Percentiles rank a stretch among this genome's conserved stretches.
Conservation (phyloP, 768 basidiomycete genomes). For the Suillus subalutaceus region DNA sequence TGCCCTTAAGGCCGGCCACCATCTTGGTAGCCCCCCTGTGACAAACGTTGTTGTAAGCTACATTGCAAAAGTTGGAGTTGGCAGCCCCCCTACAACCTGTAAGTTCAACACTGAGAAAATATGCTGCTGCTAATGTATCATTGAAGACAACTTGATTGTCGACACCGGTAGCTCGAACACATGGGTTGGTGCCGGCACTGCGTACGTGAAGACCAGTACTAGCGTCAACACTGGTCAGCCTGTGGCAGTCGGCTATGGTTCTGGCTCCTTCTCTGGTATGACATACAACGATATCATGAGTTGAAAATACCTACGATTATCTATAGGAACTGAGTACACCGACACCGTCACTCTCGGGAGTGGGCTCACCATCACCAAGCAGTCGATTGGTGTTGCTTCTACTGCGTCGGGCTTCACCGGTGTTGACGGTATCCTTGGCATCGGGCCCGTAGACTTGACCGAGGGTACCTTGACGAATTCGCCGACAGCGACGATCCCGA, state of each 20-base stretch:
- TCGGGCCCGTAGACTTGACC: slow-evolving; percentile 64
- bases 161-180: slow-evolving; percentile 63
- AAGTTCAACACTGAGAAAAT: slow-evolving; percentile 17
- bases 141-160: slow-evolving; percentile 50
- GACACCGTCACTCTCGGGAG: slow-evolving; percentile 59
- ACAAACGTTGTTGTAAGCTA: slow-evolving; percentile 43
- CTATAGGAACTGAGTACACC: slow-evolving; percentile 46
- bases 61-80: slow-evolving; percentile 51
- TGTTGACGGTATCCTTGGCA: slow-evolving; percentile 67
- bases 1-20: slow-evolving; percentile 38
- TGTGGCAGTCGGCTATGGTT: slow-evolving; percentile 61
- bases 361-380: slow-evolving; percentile 51
- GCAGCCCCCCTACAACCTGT: slow-evolving; percentile 57
- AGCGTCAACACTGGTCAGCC: slow-evolving; percentile 36
- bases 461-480: slow-evolving; percentile 31
- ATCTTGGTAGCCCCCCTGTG: slow-evolving; percentile 35
- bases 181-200: slow-evolving; percentile 54
- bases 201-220: slow-evolving; percentile 50
- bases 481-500: slow-evolving; percentile 41
- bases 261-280: slow-evolving; percentile 59
- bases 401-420: slow-evolving; percentile 45
- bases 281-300: slow-evolving; percentile 11
- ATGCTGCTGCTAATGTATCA: slow-evolving; percentile 5
- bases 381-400: slow-evolving; percentile 68
- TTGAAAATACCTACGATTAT: neutral